A percentile compares a stretch with the other conserved stretches of the same genome.
These are phyloP conservation scores for Trametes villosa DNA, from an alignment of 768 basidiomycete genomes.

Conservation along the genomic window DNA sequence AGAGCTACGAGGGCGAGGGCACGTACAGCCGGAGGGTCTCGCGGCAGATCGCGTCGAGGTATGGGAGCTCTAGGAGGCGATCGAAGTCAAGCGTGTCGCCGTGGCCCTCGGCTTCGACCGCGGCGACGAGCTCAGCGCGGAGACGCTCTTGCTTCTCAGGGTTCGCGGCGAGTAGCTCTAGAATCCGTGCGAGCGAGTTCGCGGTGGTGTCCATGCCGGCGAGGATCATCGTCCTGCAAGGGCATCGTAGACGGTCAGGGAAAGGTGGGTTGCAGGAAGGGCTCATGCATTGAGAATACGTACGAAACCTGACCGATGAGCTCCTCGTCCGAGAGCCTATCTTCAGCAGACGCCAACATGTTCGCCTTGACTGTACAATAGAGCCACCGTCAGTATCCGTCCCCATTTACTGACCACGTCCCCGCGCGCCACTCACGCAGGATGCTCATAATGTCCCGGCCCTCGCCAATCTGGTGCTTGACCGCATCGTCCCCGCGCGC, in stretches of 20 bases:
- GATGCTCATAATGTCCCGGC: slow-evolving; percentile 37
- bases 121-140: slow-evolving; percentile 30
- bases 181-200: slow-evolving; percentile 32
- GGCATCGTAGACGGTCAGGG: not conserved
- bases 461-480: slow-evolving; percentile 30
- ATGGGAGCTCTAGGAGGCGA: slow-evolving; percentile 31
- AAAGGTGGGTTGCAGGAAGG: not conserved
- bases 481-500: slow-evolving; percentile 23
- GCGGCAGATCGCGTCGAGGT: slow-evolving; percentile 35
- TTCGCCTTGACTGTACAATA: slow-evolving; percentile 28
- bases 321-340: slow-evolving; percentile 31
- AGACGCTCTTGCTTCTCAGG: slow-evolving; percentile 33
- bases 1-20: not conserved
- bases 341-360: slow-evolving; percentile 23
- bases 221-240: slow-evolving; percentile 28
- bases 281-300: not conserved
- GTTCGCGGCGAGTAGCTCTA: slow-evolving; percentile 32
- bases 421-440: slow-evolving; percentile 24
- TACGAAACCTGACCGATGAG: slow-evolving; percentile 33
- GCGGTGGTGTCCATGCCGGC: slow-evolving; percentile 37
- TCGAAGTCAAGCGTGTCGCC: slow-evolving; percentile 32
- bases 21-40: slow-evolving; percentile 32
- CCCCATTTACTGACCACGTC: no score
- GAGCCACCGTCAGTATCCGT: not conserved
- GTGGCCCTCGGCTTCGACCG: slow-evolving; percentile 8